Evolutionary conservation across 768 basidiomycete species (phyloP), one percentile per base, ranked within the genome.

Genomic region (Trametes punicea): DNA sequence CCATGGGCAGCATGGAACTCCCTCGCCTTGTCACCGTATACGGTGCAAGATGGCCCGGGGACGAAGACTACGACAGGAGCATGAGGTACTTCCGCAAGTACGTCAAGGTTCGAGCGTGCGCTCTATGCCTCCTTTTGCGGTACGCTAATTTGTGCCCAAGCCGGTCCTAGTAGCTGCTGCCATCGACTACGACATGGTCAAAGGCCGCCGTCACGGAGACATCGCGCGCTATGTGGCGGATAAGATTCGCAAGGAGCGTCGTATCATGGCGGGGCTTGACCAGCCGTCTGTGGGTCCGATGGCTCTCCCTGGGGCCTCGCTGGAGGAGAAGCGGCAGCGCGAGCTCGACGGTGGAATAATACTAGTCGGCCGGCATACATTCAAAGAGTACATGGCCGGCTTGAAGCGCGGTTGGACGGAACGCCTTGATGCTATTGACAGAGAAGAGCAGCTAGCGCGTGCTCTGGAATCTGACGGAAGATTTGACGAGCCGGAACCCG

Each of bases 361-460:
- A 54, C 75, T 99, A 54, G 70, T 99, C 27, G 97, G 97, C 3
- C 82, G 97, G 46, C 84, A 90, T 31, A 89, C 92, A 0, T 80
- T 96, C 72, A 99, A 98, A 74, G 97, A 99, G 73, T 98, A 90
- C 70, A 83, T 98, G 82, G 79, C 84, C 51, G 97, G 96, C 2
- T 67, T 98, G 38, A 82, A 80, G 66, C 77, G 81, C 51, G 97
- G 97, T 2, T 99, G 91, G 90, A 83, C 86, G 18, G 84, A 85
- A 26, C 76, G 82, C 1, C 69, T 92, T 29, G 79, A 85, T 44
- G 79, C 81, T 47, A 73, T 87, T 50, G 88, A 91, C 66, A 72
- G 74, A 31, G 92, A 95, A 55, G 87, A 92, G 50, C 69, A 73
- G 31, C 74, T 94, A n/a, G 77, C 88, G 0, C 77, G 74, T 51